Evolutionary conservation across 2,329 filamentous ascomycete species (phyloP), one percentile per base, ranked within the genome.

Genomic region (Talaromyces pinophilus): DNA sequence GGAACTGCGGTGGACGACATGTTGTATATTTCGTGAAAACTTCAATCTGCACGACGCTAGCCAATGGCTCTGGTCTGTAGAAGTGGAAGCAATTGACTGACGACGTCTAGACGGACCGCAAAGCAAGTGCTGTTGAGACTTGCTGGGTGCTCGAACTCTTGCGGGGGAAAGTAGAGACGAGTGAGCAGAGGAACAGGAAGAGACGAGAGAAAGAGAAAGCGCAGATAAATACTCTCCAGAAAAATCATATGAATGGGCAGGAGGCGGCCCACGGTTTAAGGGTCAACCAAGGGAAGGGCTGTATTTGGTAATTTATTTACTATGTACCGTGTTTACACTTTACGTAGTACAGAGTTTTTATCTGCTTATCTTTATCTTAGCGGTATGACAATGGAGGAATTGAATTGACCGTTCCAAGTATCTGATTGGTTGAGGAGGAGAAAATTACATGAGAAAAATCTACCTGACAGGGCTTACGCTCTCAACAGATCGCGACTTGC

Each of bases 1-100:
- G 65, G 65, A 55, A 82, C 54, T 38, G 81, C 80, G 60, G 85
- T 86, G 69, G 84, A 83, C 69, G 85, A 83, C 83, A 83, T 83
- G 19, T 55, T 40, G 55, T 33, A 50, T 72, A 30, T 64, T 38
- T 50, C 30, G 42, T 22, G 42, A 57, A 40, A 65, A 62, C 28
- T 44, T 30, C 62, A 68, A 48, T 46, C 65, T 46, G 61, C n/a
- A 17, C 28, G 50, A 33, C 50, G 8, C 35, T 57, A 38, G 33
- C 17, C 54, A 57, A 57, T 25, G 54, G 54, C 33, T 22, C n/a
- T 38, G n/a, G n/a, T 22, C 6, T 38, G 48, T 15, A 6, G 55
- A 30, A 35, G 48, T 35, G 42, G 10, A 22, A 38, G 54, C 54
- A 55, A 38, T 35, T 33, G 35, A 46, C 38, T 30, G 38, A 46